phyloP scores from a whole-genome alignment of 495 filamentous ascomycete genomes.

The Acidomyces sp. region DNA sequence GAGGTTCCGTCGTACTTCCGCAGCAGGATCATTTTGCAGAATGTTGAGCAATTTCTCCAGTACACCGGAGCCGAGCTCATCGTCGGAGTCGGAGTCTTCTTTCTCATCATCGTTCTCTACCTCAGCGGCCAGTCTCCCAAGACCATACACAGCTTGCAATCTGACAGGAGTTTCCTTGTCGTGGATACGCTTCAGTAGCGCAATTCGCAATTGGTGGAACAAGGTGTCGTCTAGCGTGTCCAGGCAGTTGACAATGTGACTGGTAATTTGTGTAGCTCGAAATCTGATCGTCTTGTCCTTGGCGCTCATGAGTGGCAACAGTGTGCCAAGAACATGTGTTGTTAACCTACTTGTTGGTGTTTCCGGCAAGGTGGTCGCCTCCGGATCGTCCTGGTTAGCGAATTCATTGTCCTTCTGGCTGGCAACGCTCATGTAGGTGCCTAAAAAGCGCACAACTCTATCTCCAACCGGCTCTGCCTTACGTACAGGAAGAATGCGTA shows the following conservation, averaged over 20 bases:
- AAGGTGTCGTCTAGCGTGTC: constrained; percentile 82
- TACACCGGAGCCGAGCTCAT: constrained; percentile 44
- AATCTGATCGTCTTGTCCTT: constrained; percentile 92
- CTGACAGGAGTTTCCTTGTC: constrained; percentile 89
- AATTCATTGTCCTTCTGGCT: constrained; percentile 59
- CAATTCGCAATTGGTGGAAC: constrained; percentile 63
- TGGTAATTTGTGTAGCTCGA: constrained; percentile 74
- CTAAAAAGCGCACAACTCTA: constrained; percentile 68
- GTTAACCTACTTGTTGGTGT: constrained; percentile 73
- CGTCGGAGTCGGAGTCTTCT: constrained; percentile 45
- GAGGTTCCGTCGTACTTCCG: constrained; percentile 78
- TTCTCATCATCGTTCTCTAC: constrained; percentile 43
- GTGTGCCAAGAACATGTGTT: constrained; percentile 50
- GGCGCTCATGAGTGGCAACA: constrained; percentile 56
- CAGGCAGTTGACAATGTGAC: constrained; percentile 78
- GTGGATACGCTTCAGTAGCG: constrained; percentile 67
- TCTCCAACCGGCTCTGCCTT: constrained; percentile 87
- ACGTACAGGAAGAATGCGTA: constrained; percentile 73
- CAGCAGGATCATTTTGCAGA: constrained; percentile 86
- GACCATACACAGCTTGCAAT: constrained; percentile 83
- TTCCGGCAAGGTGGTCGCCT: constrained; percentile 52
- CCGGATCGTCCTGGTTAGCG: constrained; percentile 32
- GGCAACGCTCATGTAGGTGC: constrained; percentile 68
- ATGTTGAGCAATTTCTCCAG: constrained; percentile 77
- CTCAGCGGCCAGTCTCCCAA: constrained; percentile 73